Evolutionary conservation across 306 rosid genomes (phyloP), one percentile per base, ranked within the genome.

Genomic region (Purshia tridentata): DNA sequence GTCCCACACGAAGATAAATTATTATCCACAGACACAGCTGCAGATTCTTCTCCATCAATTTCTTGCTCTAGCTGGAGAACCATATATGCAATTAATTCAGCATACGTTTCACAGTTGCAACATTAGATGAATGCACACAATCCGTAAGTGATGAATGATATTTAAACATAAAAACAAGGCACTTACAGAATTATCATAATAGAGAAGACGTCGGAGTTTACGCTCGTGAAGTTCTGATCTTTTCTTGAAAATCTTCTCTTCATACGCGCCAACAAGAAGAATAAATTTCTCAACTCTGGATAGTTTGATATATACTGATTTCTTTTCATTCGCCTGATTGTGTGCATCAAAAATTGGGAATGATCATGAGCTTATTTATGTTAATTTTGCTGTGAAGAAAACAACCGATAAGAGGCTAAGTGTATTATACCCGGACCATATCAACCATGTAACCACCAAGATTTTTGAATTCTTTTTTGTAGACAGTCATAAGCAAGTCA

Each of bases 391-490:
- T 22, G 16, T 11, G 35, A 62, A 61, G 11, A 60, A 14, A 56
- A n/a, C 3, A 47, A 71, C 13, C 0, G 51, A 4, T 1, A 65
- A 41, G 54, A 51, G 46, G 4, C 11, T 47, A 6, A 13, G 35
- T 58, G 11, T 59, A 8, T 47, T 60, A 65, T 81, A 86, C 91
- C 91, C 41, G 67, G 40, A 42, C 69, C 69, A 85, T 81, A 41
- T 89, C 88, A 4, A 87, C 76, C 14, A 89, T 74, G 78, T 79
- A 83, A 8, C 91, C 95, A 23, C 95, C 90, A 47, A 89, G 22
- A 2, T 65, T 83, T 29, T 62, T 80, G 58, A 89, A 77, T 69
- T 81, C 78, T 6, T 74, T 78, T 74, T 78, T 85, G 76, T 89
- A 89, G 18, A 87, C 79, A 48, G 54, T 58, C 63, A 81, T 73